These are phyloP conservation scores for Cicer judaicum DNA, from an alignment of 306 rosid genomes.

Conservation along the genomic window DNA sequence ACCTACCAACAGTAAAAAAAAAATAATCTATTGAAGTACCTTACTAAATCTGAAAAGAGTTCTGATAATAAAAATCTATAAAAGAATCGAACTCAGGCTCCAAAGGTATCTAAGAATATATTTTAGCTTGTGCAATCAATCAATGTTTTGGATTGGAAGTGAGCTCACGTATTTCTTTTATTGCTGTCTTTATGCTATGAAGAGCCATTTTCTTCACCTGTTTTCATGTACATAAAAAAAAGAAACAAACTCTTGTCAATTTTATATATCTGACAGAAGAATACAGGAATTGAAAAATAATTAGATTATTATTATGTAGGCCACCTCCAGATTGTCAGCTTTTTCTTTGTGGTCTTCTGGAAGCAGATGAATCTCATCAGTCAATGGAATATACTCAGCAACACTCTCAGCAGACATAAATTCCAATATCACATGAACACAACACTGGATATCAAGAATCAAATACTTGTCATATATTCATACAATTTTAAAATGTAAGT, in stretches of 20 bases:
- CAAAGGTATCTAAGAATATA: neutral
- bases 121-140: slow-evolving; percentile 43
- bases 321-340: slow-evolving; percentile 83
- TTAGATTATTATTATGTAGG: slow-evolving; percentile 18
- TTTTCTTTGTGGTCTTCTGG: slow-evolving; percentile 77
- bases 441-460: slow-evolving; percentile 66
- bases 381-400: slow-evolving; percentile 68
- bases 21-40: slow-evolving; percentile 27
- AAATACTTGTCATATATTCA: slow-evolving; percentile 37
- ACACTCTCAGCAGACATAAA: slow-evolving; percentile 92
- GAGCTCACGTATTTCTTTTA: slow-evolving; percentile 80
- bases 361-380: slow-evolving; percentile 73
- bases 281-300: neutral
- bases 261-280: slow-evolving; percentile 5
- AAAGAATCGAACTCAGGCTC: slow-evolving; percentile 28
- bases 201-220: slow-evolving; percentile 93
- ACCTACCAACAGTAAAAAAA: slow-evolving; percentile 11
- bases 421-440: slow-evolving; percentile 85
- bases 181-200: slow-evolving; percentile 69
- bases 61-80: slow-evolving; percentile 43
- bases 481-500: neutral
- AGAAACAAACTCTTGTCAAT: slow-evolving; percentile 38
- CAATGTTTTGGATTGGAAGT: slow-evolving; percentile 68
- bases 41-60: slow-evolving; percentile 35
- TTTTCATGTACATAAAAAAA: slow-evolving; percentile 35